phyloP scores from a whole-genome alignment of 208 protist species.

The Crithidia brevicula region DNA sequence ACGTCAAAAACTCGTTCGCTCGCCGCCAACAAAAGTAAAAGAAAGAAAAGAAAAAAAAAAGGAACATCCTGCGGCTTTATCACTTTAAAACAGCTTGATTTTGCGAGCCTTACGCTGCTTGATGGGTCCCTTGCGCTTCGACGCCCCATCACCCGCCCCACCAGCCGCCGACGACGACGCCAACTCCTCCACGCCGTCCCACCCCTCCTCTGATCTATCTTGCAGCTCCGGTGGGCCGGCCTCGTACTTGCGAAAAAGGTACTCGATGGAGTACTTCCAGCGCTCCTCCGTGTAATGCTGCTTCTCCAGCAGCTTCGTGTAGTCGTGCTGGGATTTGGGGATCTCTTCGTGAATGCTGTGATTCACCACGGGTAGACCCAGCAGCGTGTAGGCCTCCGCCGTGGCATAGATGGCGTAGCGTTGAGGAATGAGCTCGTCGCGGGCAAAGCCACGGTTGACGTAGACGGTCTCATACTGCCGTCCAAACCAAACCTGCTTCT shows the following conservation, averaged over 20 bases:
- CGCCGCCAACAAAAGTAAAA: too few species aligned
- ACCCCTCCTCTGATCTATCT: conserved; percentile 67
- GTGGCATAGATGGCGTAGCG: conserved; percentile 91
- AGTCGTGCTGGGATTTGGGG: conserved; percentile 75
- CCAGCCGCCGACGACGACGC: conserved; percentile 33
- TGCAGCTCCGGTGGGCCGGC: conserved; percentile 79
- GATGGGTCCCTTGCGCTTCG: conserved; percentile 77
- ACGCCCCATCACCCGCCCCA: conserved; percentile 38
- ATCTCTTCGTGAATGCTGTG: conserved; percentile 86
- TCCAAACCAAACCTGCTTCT: conserved; percentile 72
- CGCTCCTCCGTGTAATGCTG: conserved; percentile 89
- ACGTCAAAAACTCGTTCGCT: too few species aligned
- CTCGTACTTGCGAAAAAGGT: conserved; percentile 89
- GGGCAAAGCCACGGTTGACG: conserved; percentile 63
- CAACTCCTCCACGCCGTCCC: conserved; percentile 75
- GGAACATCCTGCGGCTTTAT: not conserved
- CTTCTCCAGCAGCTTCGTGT: conserved; percentile 85
- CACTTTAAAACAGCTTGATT: conserved; percentile 84
- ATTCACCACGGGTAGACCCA: conserved; percentile 79
- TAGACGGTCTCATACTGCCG: conserved; percentile 88
- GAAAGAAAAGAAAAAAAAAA: not conserved
- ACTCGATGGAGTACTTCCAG: conserved; percentile 92
- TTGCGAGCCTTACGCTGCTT: conserved; percentile 91
- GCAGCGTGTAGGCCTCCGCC: conserved; percentile 77
- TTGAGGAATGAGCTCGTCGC: conserved; percentile 85